A percentile compares a stretch with the other conserved stretches of the same genome.
Evolutionary conservation across 1,139 yeast genomes (phyloP).

Genomic region (Scheffersomyces lignicola): DNA sequence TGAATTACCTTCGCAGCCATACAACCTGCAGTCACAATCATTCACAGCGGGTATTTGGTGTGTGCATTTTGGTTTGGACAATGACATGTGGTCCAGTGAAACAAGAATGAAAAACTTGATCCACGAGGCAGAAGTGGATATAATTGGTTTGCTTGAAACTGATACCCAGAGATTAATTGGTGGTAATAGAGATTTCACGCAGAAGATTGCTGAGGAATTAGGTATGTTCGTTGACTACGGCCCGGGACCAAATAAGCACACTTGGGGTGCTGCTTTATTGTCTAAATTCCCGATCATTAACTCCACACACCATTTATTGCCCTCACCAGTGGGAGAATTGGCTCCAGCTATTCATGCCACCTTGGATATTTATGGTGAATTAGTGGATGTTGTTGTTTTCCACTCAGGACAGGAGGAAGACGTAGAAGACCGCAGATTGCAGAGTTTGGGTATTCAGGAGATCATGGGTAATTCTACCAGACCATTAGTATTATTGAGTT

Average conservation of each 20-base stretch:
- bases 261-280: conserved; percentile 94
- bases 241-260: conserved; percentile 96
- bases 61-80: conserved; percentile 93
- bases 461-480: conserved; percentile 77
- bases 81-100: conserved; percentile 98
- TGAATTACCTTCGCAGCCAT: conserved; percentile 61
- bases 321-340: conserved; percentile 94
- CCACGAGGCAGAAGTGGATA: conserved; percentile 82
- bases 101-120: conserved; percentile 83
- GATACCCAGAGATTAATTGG: conserved; percentile 93
- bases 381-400: conserved; percentile 91
- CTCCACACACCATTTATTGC: conserved; percentile 87
- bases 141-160: conserved; percentile 85
- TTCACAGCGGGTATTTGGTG: conserved; percentile 98
- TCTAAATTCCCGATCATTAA: conserved; percentile 91
- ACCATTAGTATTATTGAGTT: conserved; percentile 83
- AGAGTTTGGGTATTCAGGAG: conserved; percentile 71
- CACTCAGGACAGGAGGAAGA: conserved; percentile 99
- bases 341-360: conserved; percentile 99
- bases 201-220: conserved; percentile 85
- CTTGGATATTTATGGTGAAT: conserved; percentile 81
- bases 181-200: conserved; percentile 94
- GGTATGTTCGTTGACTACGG: conserved; percentile 96
- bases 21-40: conserved; percentile 70
- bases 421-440: conserved; percentile 86